phyloP scores from a whole-genome alignment of 495 filamentous ascomycete species.

The Rostrohypoxylon terebratum region DNA sequence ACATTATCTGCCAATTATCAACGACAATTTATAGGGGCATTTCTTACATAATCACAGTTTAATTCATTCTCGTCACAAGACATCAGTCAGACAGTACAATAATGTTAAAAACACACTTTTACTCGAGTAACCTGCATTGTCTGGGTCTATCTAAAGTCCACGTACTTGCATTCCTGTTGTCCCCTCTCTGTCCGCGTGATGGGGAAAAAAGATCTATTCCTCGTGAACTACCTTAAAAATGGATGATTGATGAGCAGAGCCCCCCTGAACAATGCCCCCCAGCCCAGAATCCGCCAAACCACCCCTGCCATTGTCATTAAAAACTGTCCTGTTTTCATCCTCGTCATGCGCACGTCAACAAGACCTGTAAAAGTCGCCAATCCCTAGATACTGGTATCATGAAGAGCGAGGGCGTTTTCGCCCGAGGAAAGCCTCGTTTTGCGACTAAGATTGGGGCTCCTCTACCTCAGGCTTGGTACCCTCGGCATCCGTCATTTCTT shows the following conservation, averaged over 20 bases:
- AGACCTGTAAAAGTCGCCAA: not conserved
- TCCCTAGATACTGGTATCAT: conserved; percentile 1
- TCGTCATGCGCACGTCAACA: conserved; percentile 19
- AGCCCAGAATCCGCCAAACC: conserved; percentile 35
- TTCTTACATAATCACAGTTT: no score
- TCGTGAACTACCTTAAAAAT: conserved; percentile 29
- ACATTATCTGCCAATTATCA: no score
- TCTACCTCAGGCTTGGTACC: conserved; percentile 58
- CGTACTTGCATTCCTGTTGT: conserved; percentile 14
- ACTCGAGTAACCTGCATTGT: conserved; percentile 31
- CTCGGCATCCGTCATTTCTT: conserved; percentile 70
- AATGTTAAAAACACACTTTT: not conserved
- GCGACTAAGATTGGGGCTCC: conserved; percentile 50
- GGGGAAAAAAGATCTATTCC: conserved; percentile 33
- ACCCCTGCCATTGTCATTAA: conserved; percentile 39
- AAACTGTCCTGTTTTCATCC: conserved; percentile 26
- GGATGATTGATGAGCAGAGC: conserved; percentile 11
- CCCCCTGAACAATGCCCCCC: conserved; percentile 40
- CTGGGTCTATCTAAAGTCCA: conserved; percentile 41
- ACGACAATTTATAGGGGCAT: no score
- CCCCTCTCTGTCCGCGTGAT: conserved; percentile 17
- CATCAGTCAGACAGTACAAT: not conserved
- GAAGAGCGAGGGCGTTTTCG: conserved; percentile 1
- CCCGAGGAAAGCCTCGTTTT: not conserved
- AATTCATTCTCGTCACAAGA: no score